Base-by-base conservation (phyloP, 495 filamentous ascomycete species). In the Penicillium arizonense region DNA sequence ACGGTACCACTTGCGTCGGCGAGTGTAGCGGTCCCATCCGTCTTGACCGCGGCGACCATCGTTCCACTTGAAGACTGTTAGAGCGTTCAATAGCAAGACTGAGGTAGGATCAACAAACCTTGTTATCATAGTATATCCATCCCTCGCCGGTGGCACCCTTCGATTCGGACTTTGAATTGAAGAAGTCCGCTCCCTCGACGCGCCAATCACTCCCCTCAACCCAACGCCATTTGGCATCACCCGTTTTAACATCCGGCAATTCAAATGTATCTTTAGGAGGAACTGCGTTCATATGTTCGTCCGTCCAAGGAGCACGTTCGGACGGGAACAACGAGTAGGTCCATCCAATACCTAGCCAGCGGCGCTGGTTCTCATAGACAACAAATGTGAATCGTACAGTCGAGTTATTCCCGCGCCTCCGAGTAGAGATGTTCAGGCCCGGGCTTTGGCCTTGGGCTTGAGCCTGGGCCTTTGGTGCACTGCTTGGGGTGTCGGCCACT, bases 101-200 rank as follows among this genome's bases (percentile, higher is more conserved):
- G 28, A 18, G n/a, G 16, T 13, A 12, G 3, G 5, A 2, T 28
- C 44, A 35, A 32, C 50, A 35, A 66, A 93, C 91, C 84, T 96
- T 97, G 69, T 92, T 97, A 67, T 99, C 94, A 71, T 96, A 97
- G 70, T 94, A 99, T 39, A 96, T 88, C 94, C 94, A 99, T 3
- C 94, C 94, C 48, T 83, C 82, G 3, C 81, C 84, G 24, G 83
- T 86, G 13, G 83, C 74, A 37, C 56, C 69, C 59, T 67, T 79
- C 53, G 61, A 34, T 26, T 69, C 68, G 0, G 62, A 50, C 39
- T 62, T 71, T 18, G 54, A 65, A 42, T 43, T 70, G 39, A 56
- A 78, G 70, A 53, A 77, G 58, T 68, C 86, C 3, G 80, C 85
- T 13, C 90, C 91, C 60, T 97, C 95, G 24, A 97, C 85, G 26